Base-by-base conservation (phyloP, 2,329 filamentous ascomycete species). In the Colletotrichum sp. region DNA sequence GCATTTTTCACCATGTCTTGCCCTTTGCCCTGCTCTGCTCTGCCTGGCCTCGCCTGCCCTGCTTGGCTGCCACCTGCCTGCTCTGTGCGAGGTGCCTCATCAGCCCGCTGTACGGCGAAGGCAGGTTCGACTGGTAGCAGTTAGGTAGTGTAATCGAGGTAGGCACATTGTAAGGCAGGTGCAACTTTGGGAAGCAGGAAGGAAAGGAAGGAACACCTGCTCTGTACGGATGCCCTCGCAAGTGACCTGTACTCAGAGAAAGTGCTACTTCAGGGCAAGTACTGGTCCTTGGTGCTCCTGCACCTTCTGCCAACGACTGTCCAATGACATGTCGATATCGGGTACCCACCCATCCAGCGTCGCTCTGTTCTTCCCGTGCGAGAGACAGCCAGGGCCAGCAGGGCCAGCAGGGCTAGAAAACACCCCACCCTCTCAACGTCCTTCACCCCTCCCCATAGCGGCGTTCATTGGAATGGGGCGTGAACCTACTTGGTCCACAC, bases 341-440 rank as follows among this genome's bases (percentile, higher is more conserved):
- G 43, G 43, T 52, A 52, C n/a, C 43, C 43, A 21, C n/a, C n/a
- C n/a, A 2, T 34, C 68, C 61, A 71, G 60, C 72, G 32, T 74
- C 59, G 61, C 36, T 74, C 52, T 52, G 66, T 52, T 60, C 71
- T 74, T 72, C 72, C 72, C 68, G 68, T 57, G 59, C 43, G 39
- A 34, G 52, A 63, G 63, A 64, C 61, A 72, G 61, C 60, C n/a
- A 68, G 30, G 73, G 55, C 72, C 55, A 65, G 70, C 72, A 48
- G 43, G 43, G 43, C 43, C 43, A 48, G 43, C 67, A 73, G 70
- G 73, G 73, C 73, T 75, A 68, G 59, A 68, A 52, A 14, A 9
- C 43, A 75, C 73, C 32, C 71, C 73, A 66, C 71, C 32, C 21
- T 32, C 21, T 39, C 48, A 24, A 36, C n/a, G 32, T 30, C 26